phyloP scores from a whole-genome alignment of 176 grass and related monocot species.

The Tuctoria greenei region DNA sequence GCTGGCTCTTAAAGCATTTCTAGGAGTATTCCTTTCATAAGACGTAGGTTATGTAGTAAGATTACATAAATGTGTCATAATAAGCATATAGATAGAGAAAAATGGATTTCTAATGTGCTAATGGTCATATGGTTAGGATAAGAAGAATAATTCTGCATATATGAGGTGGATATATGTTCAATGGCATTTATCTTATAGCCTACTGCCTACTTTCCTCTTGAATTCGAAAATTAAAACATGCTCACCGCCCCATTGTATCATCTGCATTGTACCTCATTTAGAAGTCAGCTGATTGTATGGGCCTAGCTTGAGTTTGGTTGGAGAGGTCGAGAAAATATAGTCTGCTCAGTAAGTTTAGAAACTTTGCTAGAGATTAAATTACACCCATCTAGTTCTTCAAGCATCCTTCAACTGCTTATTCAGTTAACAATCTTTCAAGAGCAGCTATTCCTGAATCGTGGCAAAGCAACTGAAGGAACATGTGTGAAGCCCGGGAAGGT shows the following conservation, averaged over 20 bases:
- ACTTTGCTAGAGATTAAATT: constrained; percentile 48
- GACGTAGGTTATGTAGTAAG: no score
- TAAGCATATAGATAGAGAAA: no score
- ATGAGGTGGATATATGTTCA: constrained; percentile 15
- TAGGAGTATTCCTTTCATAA: no score
- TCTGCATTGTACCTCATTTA: constrained; percentile 24
- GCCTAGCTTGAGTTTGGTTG: constrained; percentile 14
- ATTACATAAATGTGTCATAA: no score
- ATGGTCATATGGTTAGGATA: no score
- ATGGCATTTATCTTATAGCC: constrained; percentile 4
- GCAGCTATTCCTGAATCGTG: constrained; percentile 29
- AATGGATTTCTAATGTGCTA: no score
- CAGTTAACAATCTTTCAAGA: constrained; percentile 27
- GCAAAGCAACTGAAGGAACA: background rate
- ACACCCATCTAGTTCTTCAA: constrained; percentile 10
- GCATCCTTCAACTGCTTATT: constrained; percentile 20
- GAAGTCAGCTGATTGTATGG: constrained; percentile 28
- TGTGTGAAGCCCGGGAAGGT: constrained; percentile 5
- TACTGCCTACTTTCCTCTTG: constrained; percentile 20
- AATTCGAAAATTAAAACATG: constrained; percentile 16
- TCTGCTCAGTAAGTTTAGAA: constrained; percentile 9
- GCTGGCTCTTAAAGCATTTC: no score
- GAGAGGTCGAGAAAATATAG: constrained; percentile 1
- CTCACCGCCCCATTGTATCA: constrained; percentile 27
- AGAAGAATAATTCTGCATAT: no score